These are phyloP conservation scores for Silene uniflora DNA, from an alignment of 148 eudicot genomes.

Conservation along the genomic window DNA sequence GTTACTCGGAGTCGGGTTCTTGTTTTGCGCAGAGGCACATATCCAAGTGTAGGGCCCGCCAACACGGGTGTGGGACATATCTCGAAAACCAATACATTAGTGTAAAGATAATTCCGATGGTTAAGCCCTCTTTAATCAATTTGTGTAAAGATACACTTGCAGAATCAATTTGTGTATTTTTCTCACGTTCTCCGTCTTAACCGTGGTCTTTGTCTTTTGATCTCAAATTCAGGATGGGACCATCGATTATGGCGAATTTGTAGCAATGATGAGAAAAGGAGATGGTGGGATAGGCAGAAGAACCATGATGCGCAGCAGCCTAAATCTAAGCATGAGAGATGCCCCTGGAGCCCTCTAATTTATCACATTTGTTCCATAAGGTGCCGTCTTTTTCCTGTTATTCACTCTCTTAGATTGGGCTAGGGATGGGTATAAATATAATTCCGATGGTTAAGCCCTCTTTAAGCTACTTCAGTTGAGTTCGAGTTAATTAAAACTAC, in stretches of 20 bases:
- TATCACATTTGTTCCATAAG: constrained; percentile 18
- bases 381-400: constrained; percentile 15
- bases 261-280: constrained; percentile 97
- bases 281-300: constrained; percentile 85
- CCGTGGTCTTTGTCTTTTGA: background rate
- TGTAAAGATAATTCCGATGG: no score
- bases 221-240: constrained; percentile 60
- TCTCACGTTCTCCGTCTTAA: background rate
- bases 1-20: background rate
- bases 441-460: background rate
- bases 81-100: no score
- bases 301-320: constrained; percentile 86
- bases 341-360: constrained; percentile 46
- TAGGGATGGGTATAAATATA: background rate
- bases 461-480: background rate
- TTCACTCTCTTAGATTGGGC: background rate
- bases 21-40: no score
- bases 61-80: no score
- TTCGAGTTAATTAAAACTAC: background rate
- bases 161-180: background rate
- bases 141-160: no score
- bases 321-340: constrained; percentile 80
- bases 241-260: constrained; percentile 96
- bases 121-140: no score
- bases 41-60: no score